These are phyloP conservation scores for Myxozyma neotropica DNA, from an alignment of 805 yeast genomes.

Conservation along the genomic window DNA sequence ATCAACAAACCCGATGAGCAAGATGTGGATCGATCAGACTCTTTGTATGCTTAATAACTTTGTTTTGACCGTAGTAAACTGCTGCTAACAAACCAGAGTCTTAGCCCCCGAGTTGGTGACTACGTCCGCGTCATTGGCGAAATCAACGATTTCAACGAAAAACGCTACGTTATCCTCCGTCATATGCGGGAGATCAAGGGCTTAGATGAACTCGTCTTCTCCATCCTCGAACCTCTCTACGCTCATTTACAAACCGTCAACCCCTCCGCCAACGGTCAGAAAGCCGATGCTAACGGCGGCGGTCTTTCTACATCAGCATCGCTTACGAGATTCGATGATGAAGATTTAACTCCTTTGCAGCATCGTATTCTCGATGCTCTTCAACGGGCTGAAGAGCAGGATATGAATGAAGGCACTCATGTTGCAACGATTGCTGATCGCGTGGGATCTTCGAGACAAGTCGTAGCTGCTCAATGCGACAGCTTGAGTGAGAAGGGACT, in stretches of 20 bases:
- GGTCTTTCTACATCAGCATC: not conserved
- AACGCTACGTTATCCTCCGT: slow-evolving; percentile 54
- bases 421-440: slow-evolving; percentile 16
- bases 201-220: slow-evolving; percentile 63
- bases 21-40: slow-evolving; percentile 27
- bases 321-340: slow-evolving; percentile 11
- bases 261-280: slow-evolving; percentile 1
- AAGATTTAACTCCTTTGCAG: slow-evolving; percentile 28
- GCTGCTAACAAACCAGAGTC: no score
- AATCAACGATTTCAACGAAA: slow-evolving; percentile 53
- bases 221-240: slow-evolving; percentile 54
- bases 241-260: slow-evolving; percentile 19
- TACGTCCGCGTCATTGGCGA: slow-evolving; percentile 57
- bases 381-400: not conserved
- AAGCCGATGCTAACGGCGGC: slow-evolving; percentile 1
- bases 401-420: slow-evolving; percentile 31
- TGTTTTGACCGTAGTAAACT: no score
- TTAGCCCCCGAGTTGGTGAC: slow-evolving; percentile 36
- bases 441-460: slow-evolving; percentile 3
- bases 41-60: not conserved
- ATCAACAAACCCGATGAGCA: slow-evolving; percentile 45
- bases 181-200: slow-evolving; percentile 54
- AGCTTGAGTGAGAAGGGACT: slow-evolving; percentile 25
- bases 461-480: slow-evolving; percentile 16
- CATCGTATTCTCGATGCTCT: slow-evolving; percentile 20